phyloP scores from a whole-genome alignment of 805 yeast genomes.

The Grigorovia jiainica region DNA sequence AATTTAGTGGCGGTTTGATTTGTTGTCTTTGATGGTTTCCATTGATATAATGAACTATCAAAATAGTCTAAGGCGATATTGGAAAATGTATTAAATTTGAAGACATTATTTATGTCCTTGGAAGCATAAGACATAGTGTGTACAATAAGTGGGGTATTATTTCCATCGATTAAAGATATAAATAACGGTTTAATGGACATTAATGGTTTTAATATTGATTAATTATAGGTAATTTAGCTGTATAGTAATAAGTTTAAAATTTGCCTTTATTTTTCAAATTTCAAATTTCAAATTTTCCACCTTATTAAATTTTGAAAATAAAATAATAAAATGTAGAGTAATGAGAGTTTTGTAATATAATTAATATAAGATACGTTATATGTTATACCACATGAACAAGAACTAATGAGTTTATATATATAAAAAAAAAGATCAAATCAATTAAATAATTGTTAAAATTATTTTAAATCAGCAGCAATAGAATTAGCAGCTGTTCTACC shows the following conservation, averaged over 20 bases:
- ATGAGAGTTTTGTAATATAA: no score
- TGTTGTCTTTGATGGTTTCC: slow-evolving; percentile 8
- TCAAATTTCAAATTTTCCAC: no score
- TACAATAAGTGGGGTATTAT: slow-evolving; percentile 21
- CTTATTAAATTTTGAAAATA: no score
- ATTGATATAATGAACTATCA: slow-evolving; percentile 20
- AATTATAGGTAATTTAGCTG: no score
- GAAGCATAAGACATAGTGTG: slow-evolving; percentile 12
- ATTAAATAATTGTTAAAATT: neutral
- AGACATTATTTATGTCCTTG: slow-evolving; percentile 14
- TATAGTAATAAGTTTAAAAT: no score
- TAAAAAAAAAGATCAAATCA: neutral
- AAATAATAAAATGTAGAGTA: no score
- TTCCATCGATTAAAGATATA: slow-evolving; percentile 19
- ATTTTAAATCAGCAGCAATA: slow-evolving; percentile 8
- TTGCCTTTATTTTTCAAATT: no score
- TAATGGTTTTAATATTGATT: no score
- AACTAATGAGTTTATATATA: no score
- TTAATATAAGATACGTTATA: no score
- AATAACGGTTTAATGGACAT: slow-evolving; percentile 7
- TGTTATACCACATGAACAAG: no score
- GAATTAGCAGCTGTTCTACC: slow-evolving; percentile 42
- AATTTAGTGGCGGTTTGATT: slow-evolving; percentile 11
- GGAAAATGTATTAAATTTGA: slow-evolving; percentile 25
- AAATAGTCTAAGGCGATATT: slow-evolving; percentile 28